Evolutionary conservation across 192 early-diverging fungal genomes (phyloP), one percentile per base, ranked within the genome.

Genomic region (Nowakowskiella sp.): DNA sequence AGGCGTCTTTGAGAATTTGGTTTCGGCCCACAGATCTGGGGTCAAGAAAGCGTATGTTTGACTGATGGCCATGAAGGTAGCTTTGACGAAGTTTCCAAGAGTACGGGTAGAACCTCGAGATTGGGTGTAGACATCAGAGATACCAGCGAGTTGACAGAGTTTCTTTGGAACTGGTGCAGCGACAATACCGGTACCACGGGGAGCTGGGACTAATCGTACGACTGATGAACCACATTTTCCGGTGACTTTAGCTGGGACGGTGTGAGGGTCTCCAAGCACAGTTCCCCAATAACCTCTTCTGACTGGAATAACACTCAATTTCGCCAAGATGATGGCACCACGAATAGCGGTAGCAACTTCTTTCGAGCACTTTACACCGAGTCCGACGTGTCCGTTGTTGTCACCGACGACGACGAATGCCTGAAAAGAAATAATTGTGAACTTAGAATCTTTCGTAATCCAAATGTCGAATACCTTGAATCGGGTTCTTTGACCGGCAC

Each of bases 301-400:
- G 61, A 97, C 94, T 53, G 94, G 94, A 76, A 97, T 87, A 66
- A 94, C 82, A 61, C 87, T 88, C 57, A 97, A 85, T 86, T 97
- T 97, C 78, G 94, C 94, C 58, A 97, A 85, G 78, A 93, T 90
- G 67, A 97, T 93, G 72, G 90, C 94, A 72, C 94, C 94, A 66
- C 91, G 91, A 70, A 97, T 97, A 53, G 94, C 89, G 51, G 89
- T 90, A 72, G 94, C 94, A 43, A 97, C 94, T 77, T 97, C 94
- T 88, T 94, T 97, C 72, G 94, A 92, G 85, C 94, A 97, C 86
- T 97, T 97, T 78, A 97, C 94, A 73, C 94, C 94, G 44, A 97
- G 83, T 86, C 94, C 94, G 65, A 94, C 91, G 81, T 97, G 94
- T 54, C 94, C 94, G 72, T 94, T 78, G 51, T 67, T 74, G 82